These are phyloP conservation scores for Trichoderma sp. DNA, from an alignment of 2,329 filamentous ascomycete genomes.

Conservation along the genomic window DNA sequence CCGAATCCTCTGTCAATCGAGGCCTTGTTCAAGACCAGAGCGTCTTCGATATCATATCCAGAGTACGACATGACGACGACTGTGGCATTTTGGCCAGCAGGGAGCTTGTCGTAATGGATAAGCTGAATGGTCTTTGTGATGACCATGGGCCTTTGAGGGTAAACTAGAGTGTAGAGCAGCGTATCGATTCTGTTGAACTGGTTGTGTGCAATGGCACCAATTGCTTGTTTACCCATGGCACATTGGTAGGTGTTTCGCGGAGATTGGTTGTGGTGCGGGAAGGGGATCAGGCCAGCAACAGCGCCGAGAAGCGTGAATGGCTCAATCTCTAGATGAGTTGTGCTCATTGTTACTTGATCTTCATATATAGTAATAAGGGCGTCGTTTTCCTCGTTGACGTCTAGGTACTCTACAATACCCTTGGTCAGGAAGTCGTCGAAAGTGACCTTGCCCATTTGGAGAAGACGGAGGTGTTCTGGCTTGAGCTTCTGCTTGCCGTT, in stretches of 20 bases:
- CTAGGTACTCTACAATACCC: slow-evolving; percentile 92
- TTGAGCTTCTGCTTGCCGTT: slow-evolving; percentile 80
- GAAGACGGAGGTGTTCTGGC: slow-evolving; percentile 69
- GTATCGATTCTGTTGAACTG: slow-evolving; percentile 97
- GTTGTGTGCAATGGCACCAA: slow-evolving; percentile 96
- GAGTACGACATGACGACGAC: slow-evolving; percentile 99
- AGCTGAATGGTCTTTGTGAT: slow-evolving; percentile 96
- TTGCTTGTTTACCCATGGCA: slow-evolving; percentile 99
- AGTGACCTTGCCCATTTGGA: slow-evolving; percentile 78
- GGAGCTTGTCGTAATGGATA: slow-evolving; percentile 94
- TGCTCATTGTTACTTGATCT: slow-evolving; percentile 73
- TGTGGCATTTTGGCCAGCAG: slow-evolving; percentile 92
- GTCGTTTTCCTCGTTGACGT: slow-evolving; percentile 98
- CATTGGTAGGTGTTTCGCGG: slow-evolving; percentile 98
- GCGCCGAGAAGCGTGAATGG: slow-evolving; percentile 95
- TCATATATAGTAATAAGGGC: slow-evolving; percentile 90
- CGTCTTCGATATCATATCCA: slow-evolving; percentile 99
- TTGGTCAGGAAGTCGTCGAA: slow-evolving; percentile 93
- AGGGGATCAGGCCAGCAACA: slow-evolving; percentile 93
- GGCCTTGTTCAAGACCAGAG: slow-evolving; percentile 92
- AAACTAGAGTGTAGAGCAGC: slow-evolving; percentile 92
- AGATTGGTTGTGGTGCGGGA: slow-evolving; percentile 98
- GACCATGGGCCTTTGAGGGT: slow-evolving; percentile 95
- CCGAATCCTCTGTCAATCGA: slow-evolving; percentile 94
- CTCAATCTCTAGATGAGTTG: slow-evolving; percentile 95